Base-by-base conservation (phyloP, 495 filamentous ascomycete species). In the Penicillium angulare region DNA sequence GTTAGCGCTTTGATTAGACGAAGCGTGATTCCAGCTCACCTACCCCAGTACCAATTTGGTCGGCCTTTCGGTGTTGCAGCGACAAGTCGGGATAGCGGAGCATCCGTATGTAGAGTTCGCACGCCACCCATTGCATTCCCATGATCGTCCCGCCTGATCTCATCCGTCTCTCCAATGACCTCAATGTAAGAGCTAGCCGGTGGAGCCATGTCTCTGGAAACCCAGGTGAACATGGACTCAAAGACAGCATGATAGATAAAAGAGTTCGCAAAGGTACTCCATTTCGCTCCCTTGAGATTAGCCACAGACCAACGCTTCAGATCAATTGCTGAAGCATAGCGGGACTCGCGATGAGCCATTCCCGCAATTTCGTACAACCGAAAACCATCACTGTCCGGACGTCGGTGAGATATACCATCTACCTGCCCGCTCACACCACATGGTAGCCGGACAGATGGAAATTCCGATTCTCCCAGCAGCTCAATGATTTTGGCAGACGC, bases 281-380 rank as follows among this genome's bases (percentile, higher is more conserved):
- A 55, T 18, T 31, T n/a, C 1, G 50, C 34, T 21, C 34, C 20
- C n/a, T 7, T 2, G 5, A 51, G 23, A 18, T 36, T 27, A 16
- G 44, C 18, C 21, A 1, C 8, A 6, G 22, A 22, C 22, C 42
- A 13, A 13, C 23, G 36, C 17, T 42, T 39, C 12, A 44, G 24
- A 5, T 55, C 47, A 2, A 21, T 17, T 24, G 26, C 16, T 22
- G 52, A 44, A 24, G 40, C 9, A 16, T 55, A 55, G 21, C 31
- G 26, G 26, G 52, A 40, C 15, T 50, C 46, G 16, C 52, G 52
- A 51, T 50, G 38, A 17, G 52, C 10, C 52, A 55, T 29, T 8
- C 52, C 52, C 1, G 52, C 27, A n/a, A 55, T 33, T 31, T 55
- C 52, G 15, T 55, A 55, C 18, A 55, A 31, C 3, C 52, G 47